phyloP scores from a whole-genome alignment of 225 moss, liverwort and hornwort genomes.

The Pseudisothecium myosuroides region DNA sequence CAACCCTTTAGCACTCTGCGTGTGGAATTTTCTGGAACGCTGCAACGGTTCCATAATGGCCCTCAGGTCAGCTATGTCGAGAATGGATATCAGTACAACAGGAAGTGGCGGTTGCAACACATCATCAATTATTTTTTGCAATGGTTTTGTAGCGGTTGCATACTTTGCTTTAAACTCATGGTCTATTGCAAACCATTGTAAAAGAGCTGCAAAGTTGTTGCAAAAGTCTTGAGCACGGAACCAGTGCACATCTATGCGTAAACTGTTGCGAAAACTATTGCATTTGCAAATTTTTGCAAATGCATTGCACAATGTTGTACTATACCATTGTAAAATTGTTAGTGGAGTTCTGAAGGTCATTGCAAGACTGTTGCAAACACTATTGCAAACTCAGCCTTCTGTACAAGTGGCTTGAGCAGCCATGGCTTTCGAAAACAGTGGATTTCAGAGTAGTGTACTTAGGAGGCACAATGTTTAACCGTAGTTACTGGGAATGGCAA shows the following conservation, averaged over 20 bases:
- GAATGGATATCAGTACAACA: background rate
- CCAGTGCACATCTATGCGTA: background rate
- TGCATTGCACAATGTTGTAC: too few species aligned
- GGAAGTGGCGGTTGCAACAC: background rate
- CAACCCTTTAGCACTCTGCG: conserved; percentile 20
- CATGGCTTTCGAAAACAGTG: background rate
- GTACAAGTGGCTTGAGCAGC: background rate
- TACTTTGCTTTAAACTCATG: too few species aligned
- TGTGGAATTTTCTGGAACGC: conserved; percentile 11
- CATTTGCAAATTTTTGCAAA: background rate
- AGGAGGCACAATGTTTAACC: too few species aligned
- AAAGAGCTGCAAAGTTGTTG: background rate
- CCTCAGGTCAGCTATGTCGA: background rate
- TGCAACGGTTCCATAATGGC: background rate
- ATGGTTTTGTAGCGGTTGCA: background rate
- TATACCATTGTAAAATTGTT: background rate
- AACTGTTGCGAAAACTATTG: background rate
- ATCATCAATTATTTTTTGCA: too few species aligned
- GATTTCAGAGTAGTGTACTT: background rate
- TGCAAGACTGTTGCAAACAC: background rate
- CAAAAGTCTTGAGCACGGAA: background rate
- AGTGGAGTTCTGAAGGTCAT: background rate
- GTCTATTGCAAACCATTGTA: background rate
- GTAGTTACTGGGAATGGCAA: background rate
- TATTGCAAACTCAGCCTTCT: background rate